These are phyloP conservation scores for Lupinus albus DNA, from an alignment of 306 rosid species.

Conservation along the genomic window DNA sequence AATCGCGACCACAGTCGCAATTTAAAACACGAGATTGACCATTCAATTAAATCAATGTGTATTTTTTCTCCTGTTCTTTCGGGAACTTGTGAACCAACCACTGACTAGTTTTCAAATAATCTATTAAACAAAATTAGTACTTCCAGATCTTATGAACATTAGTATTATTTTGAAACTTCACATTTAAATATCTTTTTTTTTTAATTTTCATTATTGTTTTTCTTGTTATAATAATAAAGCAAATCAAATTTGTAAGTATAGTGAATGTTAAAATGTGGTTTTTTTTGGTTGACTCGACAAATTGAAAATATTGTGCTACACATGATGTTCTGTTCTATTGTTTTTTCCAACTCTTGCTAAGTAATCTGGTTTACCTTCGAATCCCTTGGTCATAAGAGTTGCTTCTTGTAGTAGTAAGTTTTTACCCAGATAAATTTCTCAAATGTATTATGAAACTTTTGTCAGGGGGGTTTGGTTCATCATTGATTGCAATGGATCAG, in stretches of 20 bases:
- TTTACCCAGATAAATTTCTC: neutral
- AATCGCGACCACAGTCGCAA: too few relatives aligned
- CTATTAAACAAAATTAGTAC: neutral
- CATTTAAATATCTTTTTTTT: neutral
- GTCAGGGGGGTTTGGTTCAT: conserved; percentile 91
- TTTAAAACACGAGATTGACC: too few relatives aligned
- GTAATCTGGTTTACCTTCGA: conserved; percentile 1
- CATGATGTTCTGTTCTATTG: conserved; percentile 19
- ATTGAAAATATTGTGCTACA: neutral
- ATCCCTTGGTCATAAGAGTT: conserved; percentile 3
- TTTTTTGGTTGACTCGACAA: conserved; percentile 1
- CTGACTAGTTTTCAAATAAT: neutral
- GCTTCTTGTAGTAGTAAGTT: neutral
- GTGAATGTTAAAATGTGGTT: conserved; percentile 6
- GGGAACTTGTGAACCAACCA: neutral
- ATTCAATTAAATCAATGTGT: neutral
- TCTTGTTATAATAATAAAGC: neutral
- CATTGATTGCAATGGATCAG: conserved; percentile 85
- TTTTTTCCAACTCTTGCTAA: conserved; percentile 6
- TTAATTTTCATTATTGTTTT: neutral
- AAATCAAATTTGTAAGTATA: neutral
- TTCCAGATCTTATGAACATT: neutral
- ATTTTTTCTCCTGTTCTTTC: neutral
- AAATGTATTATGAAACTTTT: conserved; percentile 20
- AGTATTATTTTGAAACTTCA: neutral